phyloP scores from a whole-genome alignment of 202 grass and related monocot genomes.

The Miscanthus sacchariflorus region DNA sequence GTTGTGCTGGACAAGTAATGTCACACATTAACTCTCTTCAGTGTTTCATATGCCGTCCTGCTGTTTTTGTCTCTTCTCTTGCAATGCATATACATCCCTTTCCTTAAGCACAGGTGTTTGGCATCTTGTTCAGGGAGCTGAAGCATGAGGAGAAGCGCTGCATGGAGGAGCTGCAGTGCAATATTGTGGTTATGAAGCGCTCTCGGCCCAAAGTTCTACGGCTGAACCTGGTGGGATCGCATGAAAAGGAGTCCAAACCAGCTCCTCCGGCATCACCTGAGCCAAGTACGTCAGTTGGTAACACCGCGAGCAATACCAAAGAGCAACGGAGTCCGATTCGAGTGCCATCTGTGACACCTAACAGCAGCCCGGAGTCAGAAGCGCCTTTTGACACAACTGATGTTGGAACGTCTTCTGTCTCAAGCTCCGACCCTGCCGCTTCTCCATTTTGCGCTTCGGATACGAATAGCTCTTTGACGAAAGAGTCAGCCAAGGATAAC shows the following conservation, averaged over 20 bases:
- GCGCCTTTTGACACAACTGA: slow-evolving; percentile 64
- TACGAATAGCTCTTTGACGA: slow-evolving; percentile 47
- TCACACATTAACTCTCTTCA: slow-evolving; percentile 1
- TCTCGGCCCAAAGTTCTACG: slow-evolving; percentile 88
- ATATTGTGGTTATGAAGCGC: slow-evolving; percentile 91
- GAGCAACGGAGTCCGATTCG: slow-evolving; percentile 43
- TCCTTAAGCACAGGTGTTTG: slow-evolving; percentile 1
- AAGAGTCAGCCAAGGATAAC: slow-evolving; percentile 46
- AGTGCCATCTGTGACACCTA: slow-evolving; percentile 66
- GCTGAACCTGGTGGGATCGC: slow-evolving; percentile 73
- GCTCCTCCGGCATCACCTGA: slow-evolving; percentile 28
- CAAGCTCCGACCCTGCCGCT: slow-evolving; percentile 71
- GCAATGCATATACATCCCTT: neutral
- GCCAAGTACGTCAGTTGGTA: neutral
- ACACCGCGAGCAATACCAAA: slow-evolving; percentile 13
- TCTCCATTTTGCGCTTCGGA: slow-evolving; percentile 76
- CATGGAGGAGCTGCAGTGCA: slow-evolving; percentile 86
- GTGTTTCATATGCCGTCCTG: neutral
- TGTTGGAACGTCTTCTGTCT: slow-evolving; percentile 63
- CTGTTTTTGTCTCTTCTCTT: slow-evolving; percentile 17
- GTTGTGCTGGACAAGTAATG: slow-evolving; percentile 93
- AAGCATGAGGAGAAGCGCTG: slow-evolving; percentile 86
- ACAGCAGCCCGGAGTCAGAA: slow-evolving; percentile 71
- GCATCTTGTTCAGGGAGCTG: slow-evolving; percentile 64
- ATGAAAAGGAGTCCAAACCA: slow-evolving; percentile 54